Evolutionary conservation across 2,329 filamentous ascomycete genomes (phyloP), one percentile per base, ranked within the genome.

Genomic region (Talaromyces sp.): DNA sequence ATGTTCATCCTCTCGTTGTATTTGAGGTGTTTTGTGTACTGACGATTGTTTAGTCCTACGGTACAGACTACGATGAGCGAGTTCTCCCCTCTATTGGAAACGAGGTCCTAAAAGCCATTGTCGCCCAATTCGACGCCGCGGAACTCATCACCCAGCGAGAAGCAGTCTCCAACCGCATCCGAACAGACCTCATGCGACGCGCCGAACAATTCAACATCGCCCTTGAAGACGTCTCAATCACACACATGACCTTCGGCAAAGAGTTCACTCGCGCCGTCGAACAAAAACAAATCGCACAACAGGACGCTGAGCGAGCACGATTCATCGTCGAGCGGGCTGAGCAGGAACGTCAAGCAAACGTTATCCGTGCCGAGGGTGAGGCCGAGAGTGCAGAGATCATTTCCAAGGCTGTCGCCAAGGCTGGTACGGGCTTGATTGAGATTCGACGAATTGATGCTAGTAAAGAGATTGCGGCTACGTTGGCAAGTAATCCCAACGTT

Each of bases 231-330:
- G 95, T 99, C 67, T 96, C 92, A 76, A 99, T 99, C 81, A 99
- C 95, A 68, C 95, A 99, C 86, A 99, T 99, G 95, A 99, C 95
- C 62, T 99, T 99, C 78, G 95, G 95, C 72, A 94, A 94, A 80
- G 95, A 99, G 82, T 99, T 99, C 85, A 99, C 95, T 67, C 91
- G 92, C 80, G 95, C 95, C 70, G 95, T 99, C 74, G 95, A 99
- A 84, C 95, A 99, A 87, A 99, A 99, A 89, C 95, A 99, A 85
- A 99, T 99, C 79, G 95, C 95, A 64, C 95, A 99, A 83, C 95
- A 99, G 82, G 95, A 99, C 77, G 95, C 95, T 69, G 95, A 99
- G 86, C 88, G 95, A 70, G 95, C 95, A 58, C 88, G 95, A 70
- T 99, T 99, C 84, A 96, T 99, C 72, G 95, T 99, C 78, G 95